Conservation (phyloP, 352 stramenopile species). For the Achlya hypogyna region DNA sequence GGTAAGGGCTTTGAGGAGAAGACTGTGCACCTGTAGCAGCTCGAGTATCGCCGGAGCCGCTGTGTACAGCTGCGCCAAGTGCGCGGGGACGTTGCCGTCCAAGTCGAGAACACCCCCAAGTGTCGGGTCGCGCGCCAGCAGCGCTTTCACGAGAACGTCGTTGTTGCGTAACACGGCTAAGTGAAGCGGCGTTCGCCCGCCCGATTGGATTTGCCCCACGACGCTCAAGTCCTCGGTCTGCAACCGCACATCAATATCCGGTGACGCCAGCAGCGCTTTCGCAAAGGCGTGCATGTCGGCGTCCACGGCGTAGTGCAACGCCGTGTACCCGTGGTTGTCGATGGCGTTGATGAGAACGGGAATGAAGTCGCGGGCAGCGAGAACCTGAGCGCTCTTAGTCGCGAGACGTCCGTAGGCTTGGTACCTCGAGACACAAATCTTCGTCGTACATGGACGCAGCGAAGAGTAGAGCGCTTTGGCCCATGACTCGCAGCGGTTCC, state of each 20-base stretch:
- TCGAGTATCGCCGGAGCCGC: conserved; percentile 26
- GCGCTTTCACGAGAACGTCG: conserved; percentile 33
- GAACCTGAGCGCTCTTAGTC: background rate
- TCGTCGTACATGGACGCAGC: conserved; percentile 81
- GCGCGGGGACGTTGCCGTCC: conserved; percentile 45
- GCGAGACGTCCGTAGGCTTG: conserved; percentile 28
- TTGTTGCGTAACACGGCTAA: conserved; percentile 54
- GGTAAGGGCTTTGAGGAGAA: no score
- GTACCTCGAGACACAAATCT: conserved; percentile 55
- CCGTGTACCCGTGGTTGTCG: conserved; percentile 58
- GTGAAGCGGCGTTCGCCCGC: conserved; percentile 61
- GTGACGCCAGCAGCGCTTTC: background rate
- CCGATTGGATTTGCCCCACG: conserved; percentile 45
- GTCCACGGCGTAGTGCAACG: conserved; percentile 68
- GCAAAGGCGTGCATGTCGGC: conserved; percentile 49
- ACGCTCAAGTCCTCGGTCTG: conserved; percentile 25
- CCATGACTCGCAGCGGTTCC: conserved; percentile 53
- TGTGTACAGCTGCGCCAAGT: conserved; percentile 40
- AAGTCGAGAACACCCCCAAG: conserved; percentile 32
- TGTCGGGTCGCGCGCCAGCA: conserved; percentile 35
- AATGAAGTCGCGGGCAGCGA: background rate
- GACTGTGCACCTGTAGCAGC: conserved; percentile 32
- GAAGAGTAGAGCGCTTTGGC: conserved; percentile 69
- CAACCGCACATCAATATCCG: conserved; percentile 28
- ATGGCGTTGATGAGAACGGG: conserved; percentile 49